Conservation (phyloP, 352 stramenopile genomes). For the Globisporangium sylvaticum region DNA sequence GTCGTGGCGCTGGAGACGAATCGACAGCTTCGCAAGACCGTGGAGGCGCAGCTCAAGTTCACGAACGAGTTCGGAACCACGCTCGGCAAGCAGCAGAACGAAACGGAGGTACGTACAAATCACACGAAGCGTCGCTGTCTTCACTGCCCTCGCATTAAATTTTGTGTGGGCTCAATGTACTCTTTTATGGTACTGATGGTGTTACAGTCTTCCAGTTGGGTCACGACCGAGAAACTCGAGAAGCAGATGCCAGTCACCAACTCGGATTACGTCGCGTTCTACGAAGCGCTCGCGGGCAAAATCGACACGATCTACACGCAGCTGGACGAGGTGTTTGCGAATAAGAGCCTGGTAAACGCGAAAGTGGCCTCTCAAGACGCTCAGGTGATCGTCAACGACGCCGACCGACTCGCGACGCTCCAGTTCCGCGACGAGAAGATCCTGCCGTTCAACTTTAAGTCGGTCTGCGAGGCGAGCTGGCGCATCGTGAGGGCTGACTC, state of each 20-base stretch:
- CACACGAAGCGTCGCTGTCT: no score
- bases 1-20: conserved; percentile 6
- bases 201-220: not conserved
- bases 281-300: conserved; percentile 1
- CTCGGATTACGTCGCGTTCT: not conserved
- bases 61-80: not conserved
- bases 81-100: not conserved
- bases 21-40: conserved; percentile 5
- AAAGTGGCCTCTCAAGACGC: not conserved
- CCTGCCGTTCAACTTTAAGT: conserved; percentile 11
- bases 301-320: conserved; percentile 12
- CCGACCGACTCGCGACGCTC: not conserved
- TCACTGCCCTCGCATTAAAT: no score
- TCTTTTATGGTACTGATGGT: no score
- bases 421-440: conserved; percentile 12
- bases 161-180: no score
- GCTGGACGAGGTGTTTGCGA: conserved; percentile 2
- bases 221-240: conserved; percentile 3
- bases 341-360: not conserved
- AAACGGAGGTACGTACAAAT: not conserved
- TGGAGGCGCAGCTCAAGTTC: conserved; percentile 4
- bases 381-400: conserved; percentile 3
- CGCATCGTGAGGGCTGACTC: not conserved
- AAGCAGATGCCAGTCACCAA: not conserved
- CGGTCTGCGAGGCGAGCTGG: conserved; percentile 7